Evolutionary conservation across 2,329 filamentous ascomycete species (phyloP).

Genomic region (Fusarium tricinctum): DNA sequence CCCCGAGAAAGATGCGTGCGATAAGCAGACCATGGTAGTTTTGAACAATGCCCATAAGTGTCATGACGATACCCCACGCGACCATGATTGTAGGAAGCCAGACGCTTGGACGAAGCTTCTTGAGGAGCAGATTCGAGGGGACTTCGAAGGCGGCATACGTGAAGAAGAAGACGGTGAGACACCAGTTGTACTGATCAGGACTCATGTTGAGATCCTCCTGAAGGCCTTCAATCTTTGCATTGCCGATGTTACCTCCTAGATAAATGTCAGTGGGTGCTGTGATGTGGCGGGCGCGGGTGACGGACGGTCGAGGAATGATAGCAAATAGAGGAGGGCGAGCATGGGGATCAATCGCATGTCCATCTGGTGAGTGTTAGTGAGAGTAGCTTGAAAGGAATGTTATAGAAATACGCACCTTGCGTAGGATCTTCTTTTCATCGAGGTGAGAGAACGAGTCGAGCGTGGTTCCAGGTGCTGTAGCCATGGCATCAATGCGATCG

Average conservation of each 20-base stretch:
- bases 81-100: slow-evolving; percentile 86
- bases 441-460: slow-evolving; percentile 49
- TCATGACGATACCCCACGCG: slow-evolving; percentile 65
- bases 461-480: slow-evolving; percentile 35
- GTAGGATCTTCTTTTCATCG: slow-evolving; percentile 68
- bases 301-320: slow-evolving; percentile 76
- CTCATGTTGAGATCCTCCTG: slow-evolving; percentile 69
- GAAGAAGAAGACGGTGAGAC: slow-evolving; percentile 82
- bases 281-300: not conserved
- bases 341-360: slow-evolving; percentile 68
- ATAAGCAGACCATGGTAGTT: slow-evolving; percentile 63
- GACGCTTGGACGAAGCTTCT: slow-evolving; percentile 77
- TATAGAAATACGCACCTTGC: slow-evolving; percentile 59
- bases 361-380: slow-evolving; percentile 57
- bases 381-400: not conserved
- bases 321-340: slow-evolving; percentile 76
- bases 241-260: slow-evolving; percentile 71
- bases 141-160: slow-evolving; percentile 82
- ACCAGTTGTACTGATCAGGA: slow-evolving; percentile 77
- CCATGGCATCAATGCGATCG: slow-evolving; percentile 28
- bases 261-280: not conserved
- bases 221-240: slow-evolving; percentile 74
- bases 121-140: slow-evolving; percentile 82
- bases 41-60: slow-evolving; percentile 66
- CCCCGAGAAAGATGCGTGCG: slow-evolving; percentile 70